A percentile compares a stretch with the other conserved stretches of the same genome.
phyloP scores from a whole-genome alignment of 108 stramenopile genomes.

The Aurantiochytrium sp. region DNA sequence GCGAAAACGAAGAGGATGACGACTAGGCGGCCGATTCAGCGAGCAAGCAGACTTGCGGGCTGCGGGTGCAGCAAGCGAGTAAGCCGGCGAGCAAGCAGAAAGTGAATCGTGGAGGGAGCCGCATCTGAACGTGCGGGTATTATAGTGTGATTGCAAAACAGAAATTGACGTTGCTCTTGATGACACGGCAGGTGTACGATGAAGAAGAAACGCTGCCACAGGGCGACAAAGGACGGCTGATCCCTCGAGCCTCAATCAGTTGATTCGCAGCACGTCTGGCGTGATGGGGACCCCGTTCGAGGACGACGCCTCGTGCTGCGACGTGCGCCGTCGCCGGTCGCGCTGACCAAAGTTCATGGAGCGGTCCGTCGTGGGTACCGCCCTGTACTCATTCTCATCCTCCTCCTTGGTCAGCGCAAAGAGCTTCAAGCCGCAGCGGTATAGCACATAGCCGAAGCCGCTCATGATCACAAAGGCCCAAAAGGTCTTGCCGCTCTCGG shows the following conservation, averaged over 20 bases:
- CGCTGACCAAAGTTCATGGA: not conserved
- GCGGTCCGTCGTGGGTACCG: not conserved
- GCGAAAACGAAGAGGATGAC: not conserved
- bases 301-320: not conserved
- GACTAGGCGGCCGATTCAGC: not conserved
- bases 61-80: too few relatives aligned
- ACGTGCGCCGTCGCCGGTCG: not conserved
- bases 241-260: too few relatives aligned
- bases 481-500: not conserved
- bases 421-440: not conserved
- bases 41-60: too few relatives aligned
- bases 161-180: too few relatives aligned
- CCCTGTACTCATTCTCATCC: not conserved
- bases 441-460: not conserved
- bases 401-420: not conserved
- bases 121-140: too few relatives aligned
- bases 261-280: constrained; percentile 5
- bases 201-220: too few relatives aligned
- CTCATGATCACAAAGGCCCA: not conserved
- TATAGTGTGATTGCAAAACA: too few relatives aligned
- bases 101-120: too few relatives aligned
- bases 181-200: too few relatives aligned
- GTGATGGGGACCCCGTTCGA: not conserved
- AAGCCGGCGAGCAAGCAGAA: too few relatives aligned
- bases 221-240: too few relatives aligned